Evolutionary conservation across 202 grass and related monocot genomes (phyloP).

Genomic region (Saccharum hybrid): DNA sequence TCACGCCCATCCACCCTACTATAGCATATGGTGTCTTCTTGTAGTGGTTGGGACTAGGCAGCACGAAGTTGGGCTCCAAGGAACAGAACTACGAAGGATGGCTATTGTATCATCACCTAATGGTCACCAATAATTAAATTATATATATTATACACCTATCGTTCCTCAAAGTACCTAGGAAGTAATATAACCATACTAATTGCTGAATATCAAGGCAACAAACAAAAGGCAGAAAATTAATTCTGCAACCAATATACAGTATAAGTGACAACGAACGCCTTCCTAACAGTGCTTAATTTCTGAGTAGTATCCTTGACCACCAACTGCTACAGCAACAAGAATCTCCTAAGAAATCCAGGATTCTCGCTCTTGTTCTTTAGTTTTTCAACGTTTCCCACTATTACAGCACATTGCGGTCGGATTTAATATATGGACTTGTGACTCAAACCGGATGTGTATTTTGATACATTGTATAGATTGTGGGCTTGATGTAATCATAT

Average conservation of each 20-base stretch:
- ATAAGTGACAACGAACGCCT: background rate
- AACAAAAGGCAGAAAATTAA: background rate
- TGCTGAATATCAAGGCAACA: background rate
- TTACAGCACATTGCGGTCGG: too few species aligned
- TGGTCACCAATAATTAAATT: background rate
- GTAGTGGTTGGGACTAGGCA: background rate
- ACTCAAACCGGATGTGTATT: too few species aligned
- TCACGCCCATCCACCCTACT: too few species aligned
- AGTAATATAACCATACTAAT: too few species aligned
- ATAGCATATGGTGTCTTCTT: too few species aligned
- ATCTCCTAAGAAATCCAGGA: too few species aligned
- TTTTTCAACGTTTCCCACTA: too few species aligned
- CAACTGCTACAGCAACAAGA: background rate
- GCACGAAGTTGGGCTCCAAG: background rate
- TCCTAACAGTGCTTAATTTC: background rate
- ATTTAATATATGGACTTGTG: too few species aligned
- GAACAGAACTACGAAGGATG: background rate
- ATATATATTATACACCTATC: background rate
- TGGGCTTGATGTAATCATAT: too few species aligned
- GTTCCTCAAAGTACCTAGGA: background rate
- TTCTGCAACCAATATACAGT: background rate
- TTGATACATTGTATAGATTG: too few species aligned
- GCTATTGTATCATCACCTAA: background rate
- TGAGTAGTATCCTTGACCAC: background rate
- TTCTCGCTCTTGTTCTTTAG: too few species aligned